A percentile compares a stretch with the other conserved stretches of the same genome.
phyloP scores from a whole-genome alignment of 768 basidiomycete species.

The Tricholomella constricta region DNA sequence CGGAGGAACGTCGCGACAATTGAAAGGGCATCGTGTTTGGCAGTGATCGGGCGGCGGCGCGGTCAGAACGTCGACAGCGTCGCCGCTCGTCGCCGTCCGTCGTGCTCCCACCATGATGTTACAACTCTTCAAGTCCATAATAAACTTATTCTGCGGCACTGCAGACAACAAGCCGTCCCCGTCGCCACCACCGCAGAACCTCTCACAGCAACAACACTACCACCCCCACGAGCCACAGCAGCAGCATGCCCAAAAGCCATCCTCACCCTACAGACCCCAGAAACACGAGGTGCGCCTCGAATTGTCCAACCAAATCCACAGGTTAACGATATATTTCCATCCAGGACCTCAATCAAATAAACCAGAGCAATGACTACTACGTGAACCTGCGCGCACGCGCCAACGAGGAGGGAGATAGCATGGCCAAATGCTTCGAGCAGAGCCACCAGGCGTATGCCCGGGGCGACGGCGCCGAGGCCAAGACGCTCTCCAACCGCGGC shows the following conservation, averaged over 20 bases:
- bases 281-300: conserved; percentile 6
- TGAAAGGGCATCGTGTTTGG: too few relatives aligned
- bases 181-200: too few relatives aligned
- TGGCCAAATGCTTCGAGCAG: conserved; percentile 69
- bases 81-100: too few relatives aligned
- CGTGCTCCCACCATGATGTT: conserved; percentile 20
- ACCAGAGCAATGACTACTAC: conserved; percentile 74
- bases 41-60: too few relatives aligned
- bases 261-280: neutral
- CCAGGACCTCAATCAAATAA: conserved; percentile 60
- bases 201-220: conserved; percentile 15
- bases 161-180: conserved; percentile 1
- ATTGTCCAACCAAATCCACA: neutral
- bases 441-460: conserved; percentile 75
- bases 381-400: conserved; percentile 71
- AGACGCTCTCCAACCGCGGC: conserved; percentile 79
- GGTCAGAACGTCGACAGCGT: too few relatives aligned
- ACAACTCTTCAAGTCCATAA: conserved; percentile 31
- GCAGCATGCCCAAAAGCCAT: conserved; percentile 1
- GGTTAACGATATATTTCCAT: neutral
- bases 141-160: conserved; percentile 29
- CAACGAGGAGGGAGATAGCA: conserved; percentile 75
- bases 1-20: too few relatives aligned
- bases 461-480: conserved; percentile 78
- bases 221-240: conserved; percentile 11